Evolutionary conservation across 352 stramenopile species (phyloP).

Genomic region (Lagenidium sp.): DNA sequence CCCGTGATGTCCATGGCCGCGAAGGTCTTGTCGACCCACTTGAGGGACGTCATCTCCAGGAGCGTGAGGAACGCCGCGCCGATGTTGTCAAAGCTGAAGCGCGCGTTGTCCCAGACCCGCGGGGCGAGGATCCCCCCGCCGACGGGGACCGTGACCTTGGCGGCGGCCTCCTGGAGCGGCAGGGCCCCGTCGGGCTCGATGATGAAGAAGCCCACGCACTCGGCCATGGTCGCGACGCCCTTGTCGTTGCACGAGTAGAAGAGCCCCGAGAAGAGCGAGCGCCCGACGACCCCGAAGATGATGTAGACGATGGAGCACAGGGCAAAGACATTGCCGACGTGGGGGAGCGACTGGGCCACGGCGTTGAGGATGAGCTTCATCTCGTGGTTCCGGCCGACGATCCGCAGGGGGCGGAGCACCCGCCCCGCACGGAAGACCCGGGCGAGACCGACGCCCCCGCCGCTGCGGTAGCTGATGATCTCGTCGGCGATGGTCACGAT

Average conservation of each 20-base stretch:
- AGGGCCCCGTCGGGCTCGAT: slow-evolving; percentile 35
- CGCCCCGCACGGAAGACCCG: slow-evolving; percentile 62
- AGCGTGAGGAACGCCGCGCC: slow-evolving; percentile 51
- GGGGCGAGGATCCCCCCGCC: slow-evolving; percentile 38
- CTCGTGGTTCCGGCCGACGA: slow-evolving; percentile 68
- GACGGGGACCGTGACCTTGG: slow-evolving; percentile 17
- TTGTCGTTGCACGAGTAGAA: slow-evolving; percentile 65
- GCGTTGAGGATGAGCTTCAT: slow-evolving; percentile 71
- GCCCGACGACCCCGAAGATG: slow-evolving; percentile 62
- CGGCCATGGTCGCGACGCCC: slow-evolving; percentile 15
- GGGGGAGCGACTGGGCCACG: slow-evolving; percentile 55
- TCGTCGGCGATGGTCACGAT: slow-evolving; percentile 47
- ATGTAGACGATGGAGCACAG: slow-evolving; percentile 72
- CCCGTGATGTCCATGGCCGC: slow-evolving; percentile 65
- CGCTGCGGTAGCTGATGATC: slow-evolving; percentile 32
- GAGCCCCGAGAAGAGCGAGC: slow-evolving; percentile 52
- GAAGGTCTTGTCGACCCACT: slow-evolving; percentile 76
- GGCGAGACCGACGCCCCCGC: slow-evolving; percentile 25
- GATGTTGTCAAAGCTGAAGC: slow-evolving; percentile 78
- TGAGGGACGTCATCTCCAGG: slow-evolving; percentile 74
- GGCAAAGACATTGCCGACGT: slow-evolving; percentile 64
- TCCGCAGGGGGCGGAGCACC: slow-evolving; percentile 53
- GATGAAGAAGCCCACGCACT: slow-evolving; percentile 54
- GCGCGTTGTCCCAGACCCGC: slow-evolving; percentile 54
- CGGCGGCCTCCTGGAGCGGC: slow-evolving; percentile 36